A percentile compares a stretch with the other conserved stretches of the same genome.
phyloP scores from a whole-genome alignment of 2,329 filamentous ascomycete genomes.

The Periconia sp. region DNA sequence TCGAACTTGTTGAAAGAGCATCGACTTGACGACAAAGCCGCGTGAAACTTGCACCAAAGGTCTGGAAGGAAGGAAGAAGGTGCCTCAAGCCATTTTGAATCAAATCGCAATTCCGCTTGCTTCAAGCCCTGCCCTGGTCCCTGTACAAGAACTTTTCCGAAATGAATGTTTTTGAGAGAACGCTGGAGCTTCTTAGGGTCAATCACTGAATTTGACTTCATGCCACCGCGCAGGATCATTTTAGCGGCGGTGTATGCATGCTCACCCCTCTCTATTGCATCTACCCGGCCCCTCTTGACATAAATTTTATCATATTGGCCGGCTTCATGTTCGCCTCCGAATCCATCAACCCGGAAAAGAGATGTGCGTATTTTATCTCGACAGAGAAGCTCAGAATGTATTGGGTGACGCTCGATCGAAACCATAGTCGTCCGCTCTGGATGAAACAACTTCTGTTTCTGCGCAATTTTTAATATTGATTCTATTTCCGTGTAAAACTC shows the following conservation, averaged over 20 bases:
- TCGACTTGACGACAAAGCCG: conserved; percentile 4
- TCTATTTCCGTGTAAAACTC: conserved; percentile 26
- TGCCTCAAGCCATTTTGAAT: conserved; percentile 26
- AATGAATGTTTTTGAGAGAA: conserved; percentile 11
- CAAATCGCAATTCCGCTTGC: conserved; percentile 18
- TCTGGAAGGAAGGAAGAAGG: conserved; percentile 11
- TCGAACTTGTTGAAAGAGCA: conserved; percentile 19
- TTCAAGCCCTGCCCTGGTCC: conserved; percentile 4
- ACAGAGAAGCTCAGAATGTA: conserved; percentile 18
- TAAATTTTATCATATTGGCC: conserved; percentile 28
- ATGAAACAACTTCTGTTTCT: conserved; percentile 21
- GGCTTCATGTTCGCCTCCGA: conserved; percentile 39
- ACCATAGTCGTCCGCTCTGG: conserved; percentile 8
- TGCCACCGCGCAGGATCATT: conserved; percentile 24
- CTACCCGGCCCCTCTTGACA: conserved; percentile 13
- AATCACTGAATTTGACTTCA: too few species aligned
- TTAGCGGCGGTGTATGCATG: conserved; percentile 19
- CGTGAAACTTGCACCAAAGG: conserved; percentile 33
- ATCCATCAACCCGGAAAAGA: conserved; percentile 33
- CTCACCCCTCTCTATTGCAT: conserved; percentile 11
- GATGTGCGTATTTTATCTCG: conserved; percentile 39
- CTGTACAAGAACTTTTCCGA: conserved; percentile 7
- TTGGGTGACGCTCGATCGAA: conserved; percentile 6
- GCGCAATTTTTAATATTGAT: conserved; percentile 31
- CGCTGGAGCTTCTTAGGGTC: conserved; percentile 3